These are phyloP conservation scores for Dactylellina drechsleri DNA, from an alignment of 2,329 filamentous ascomycete genomes.

Conservation along the genomic window DNA sequence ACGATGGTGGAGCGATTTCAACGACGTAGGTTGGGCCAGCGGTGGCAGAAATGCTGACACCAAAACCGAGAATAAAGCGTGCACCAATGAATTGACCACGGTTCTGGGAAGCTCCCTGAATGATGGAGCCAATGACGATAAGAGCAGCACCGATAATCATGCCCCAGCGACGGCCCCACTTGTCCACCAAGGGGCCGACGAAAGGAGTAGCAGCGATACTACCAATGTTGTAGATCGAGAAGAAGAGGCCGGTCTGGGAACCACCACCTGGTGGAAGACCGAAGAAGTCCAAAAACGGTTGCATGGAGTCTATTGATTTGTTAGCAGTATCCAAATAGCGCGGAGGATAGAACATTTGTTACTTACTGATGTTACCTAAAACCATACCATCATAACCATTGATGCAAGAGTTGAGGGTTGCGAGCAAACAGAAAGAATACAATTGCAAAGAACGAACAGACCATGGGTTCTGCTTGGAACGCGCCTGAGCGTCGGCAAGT, in stretches of 20 bases:
- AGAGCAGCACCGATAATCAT: constrained; percentile 64
- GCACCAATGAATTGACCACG: constrained; percentile 67
- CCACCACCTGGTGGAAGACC: constrained; percentile 64
- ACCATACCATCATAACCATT: constrained; percentile 68
- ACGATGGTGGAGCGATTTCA: constrained; percentile 66
- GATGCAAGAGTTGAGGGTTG: constrained; percentile 67
- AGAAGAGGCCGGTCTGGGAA: constrained; percentile 66
- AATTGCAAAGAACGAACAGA: constrained; percentile 63
- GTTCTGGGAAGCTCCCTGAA: constrained; percentile 63
- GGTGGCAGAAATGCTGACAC: constrained; percentile 65
- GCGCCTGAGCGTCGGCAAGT: constrained; percentile 52
- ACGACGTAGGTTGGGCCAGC: constrained; percentile 64
- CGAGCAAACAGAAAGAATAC: constrained; percentile 66
- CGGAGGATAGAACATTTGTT: background rate
- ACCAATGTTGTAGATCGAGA: constrained; percentile 68
- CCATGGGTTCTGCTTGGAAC: constrained; percentile 59
- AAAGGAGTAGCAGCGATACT: constrained; percentile 65
- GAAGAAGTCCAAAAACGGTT: constrained; percentile 63
- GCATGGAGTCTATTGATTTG: constrained; percentile 61
- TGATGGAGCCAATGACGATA: constrained; percentile 65
- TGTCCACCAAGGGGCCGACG: constrained; percentile 65
- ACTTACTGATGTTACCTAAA: constrained; percentile 62
- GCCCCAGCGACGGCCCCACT: constrained; percentile 65
- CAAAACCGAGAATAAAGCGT: constrained; percentile 72
- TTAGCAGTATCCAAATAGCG: constrained; percentile 6